A percentile compares a stretch with the other conserved stretches of the same genome.
These are phyloP conservation scores for Thuja plicata DNA, from an alignment of 83 land plant species.

Conservation along the genomic window DNA sequence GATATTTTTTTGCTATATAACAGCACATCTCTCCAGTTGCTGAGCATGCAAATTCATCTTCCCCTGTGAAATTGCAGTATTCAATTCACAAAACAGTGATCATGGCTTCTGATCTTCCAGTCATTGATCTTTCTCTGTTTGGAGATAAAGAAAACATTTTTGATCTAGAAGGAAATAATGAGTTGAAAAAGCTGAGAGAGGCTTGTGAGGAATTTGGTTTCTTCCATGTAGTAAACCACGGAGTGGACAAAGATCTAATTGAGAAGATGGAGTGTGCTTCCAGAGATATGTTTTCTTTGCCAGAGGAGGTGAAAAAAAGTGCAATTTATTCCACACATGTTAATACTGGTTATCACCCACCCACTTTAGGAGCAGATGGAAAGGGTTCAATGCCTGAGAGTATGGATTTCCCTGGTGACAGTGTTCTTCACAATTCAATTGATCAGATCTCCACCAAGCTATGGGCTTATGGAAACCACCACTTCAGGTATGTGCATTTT, in stretches of 20 bases:
- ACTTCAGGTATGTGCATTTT: no score
- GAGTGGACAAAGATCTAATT: background rate
- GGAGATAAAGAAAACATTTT: background rate
- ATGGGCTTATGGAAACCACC: no score
- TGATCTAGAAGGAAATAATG: background rate
- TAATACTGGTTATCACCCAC: background rate
- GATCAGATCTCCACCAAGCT: no score
- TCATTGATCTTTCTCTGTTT: background rate
- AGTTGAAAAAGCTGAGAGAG: background rate
- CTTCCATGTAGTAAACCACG: slow-evolving; percentile 10
- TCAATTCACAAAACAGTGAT: no score
- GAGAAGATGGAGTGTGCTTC: background rate
- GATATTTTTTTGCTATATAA: no score
- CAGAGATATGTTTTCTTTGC: slow-evolving; percentile 1
- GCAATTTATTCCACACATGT: background rate
- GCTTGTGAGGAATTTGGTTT: slow-evolving; percentile 7
- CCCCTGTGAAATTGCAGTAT: no score
- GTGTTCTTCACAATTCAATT: no score
- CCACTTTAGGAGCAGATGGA: background rate
- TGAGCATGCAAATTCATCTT: no score
- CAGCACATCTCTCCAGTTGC: no score
- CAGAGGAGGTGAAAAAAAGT: background rate
- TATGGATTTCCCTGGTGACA: background rate
- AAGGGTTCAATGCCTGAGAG: background rate
- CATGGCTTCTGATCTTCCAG: background rate